Evolutionary conservation across 768 basidiomycete species (phyloP), one percentile per base, ranked within the genome.

Genomic region (Saitozyma sp.): DNA sequence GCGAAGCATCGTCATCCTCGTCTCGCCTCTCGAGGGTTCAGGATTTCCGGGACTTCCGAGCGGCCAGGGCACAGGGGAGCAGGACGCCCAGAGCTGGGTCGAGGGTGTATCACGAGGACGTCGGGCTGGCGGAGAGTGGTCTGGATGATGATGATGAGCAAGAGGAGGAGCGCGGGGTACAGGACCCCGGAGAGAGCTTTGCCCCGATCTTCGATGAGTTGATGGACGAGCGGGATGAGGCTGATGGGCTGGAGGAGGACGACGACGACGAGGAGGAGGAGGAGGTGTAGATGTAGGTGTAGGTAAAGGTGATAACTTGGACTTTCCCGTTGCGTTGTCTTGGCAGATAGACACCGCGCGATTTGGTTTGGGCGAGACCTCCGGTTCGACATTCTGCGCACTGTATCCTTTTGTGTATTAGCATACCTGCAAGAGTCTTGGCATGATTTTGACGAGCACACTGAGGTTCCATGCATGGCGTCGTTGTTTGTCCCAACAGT

Each of bases 181-280:
- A 68, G 65, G 49, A 67, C 65, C 29, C 29, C 29, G 29, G 29
- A 29, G 29, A 29, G 29, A 29, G 29, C 29, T 29, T 29, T 48
- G 57, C 60, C 0, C 69, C 69, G 7, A 58, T 62, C 14, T 65
- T 70, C 45, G 69, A 70, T 39, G 67, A 65, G 11, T 61, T 59
- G 16, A 56, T 45, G 8, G 67, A 65, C 17, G 59, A 50, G 5
- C 16, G 11, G 42, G 40, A 56, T 50, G 19, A 50, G 14, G 45
- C 11, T 46, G 61, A 16, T 20, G 8, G 4, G 58, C 19, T 37
- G 20, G 58, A 59, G 39, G 58, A 51, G 16, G 49, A 10, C 50
- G 40, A 43, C 1, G 58, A 51, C 7, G 40, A 42, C 9, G 50
- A 59, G 29, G 16, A 9, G n/a, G 1, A 50, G 38, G 17, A 9